Conservation (phyloP, 768 basidiomycete species). For the Naganishia randhawae region DNA sequence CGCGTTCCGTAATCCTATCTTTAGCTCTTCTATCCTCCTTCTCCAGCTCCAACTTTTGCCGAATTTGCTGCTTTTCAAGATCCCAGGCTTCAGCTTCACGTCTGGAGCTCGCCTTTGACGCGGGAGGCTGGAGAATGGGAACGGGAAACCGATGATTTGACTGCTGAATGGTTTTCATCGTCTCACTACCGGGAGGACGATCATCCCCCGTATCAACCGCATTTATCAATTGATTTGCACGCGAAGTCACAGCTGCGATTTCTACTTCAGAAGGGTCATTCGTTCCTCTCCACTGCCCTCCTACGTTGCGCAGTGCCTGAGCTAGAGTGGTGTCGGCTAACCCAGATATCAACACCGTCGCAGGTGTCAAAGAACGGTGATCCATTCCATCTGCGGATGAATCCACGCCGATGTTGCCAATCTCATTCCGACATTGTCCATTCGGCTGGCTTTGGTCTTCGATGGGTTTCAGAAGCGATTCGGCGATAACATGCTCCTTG, state of each 20-base stretch:
- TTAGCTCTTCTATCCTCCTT: conserved; percentile 6
- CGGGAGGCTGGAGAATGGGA: not conserved
- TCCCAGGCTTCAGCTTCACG: conserved; percentile 20
- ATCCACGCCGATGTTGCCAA: not conserved
- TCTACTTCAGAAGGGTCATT: not conserved
- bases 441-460: not conserved
- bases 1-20: conserved; percentile 3
- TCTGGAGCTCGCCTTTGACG: not conserved
- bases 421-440: not conserved
- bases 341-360: not conserved
- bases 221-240: conserved; percentile 7
- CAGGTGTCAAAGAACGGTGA: not conserved
- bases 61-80: conserved; percentile 12
- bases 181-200: no score
- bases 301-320: conserved; percentile 2
- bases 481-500: not conserved
- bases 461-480: not conserved
- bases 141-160: not conserved
- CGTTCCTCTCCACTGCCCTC: not conserved
- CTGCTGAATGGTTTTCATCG: not conserved
- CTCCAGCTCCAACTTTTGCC: conserved; percentile 9
- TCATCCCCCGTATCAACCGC: no score
- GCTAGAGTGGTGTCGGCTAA: conserved; percentile 12
- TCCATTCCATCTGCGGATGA: not conserved
- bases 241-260: not conserved